Conservation (phyloP, 192 early-diverging fungal species). For the Podila verticillata region DNA sequence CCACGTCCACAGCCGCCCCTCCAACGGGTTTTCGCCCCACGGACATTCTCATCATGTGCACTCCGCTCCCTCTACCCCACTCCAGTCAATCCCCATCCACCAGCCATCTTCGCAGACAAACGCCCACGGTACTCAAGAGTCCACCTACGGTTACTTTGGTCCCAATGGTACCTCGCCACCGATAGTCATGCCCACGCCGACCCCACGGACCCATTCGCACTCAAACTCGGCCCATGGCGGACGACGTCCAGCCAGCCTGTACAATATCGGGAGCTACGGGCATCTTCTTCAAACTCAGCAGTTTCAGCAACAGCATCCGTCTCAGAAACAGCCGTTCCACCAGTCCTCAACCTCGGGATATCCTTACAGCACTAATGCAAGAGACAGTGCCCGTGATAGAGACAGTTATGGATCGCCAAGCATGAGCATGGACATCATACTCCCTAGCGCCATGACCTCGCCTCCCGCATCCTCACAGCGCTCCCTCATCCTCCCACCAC, state of each 20-base stretch:
- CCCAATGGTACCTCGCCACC: slow-evolving; percentile 39
- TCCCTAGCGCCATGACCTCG: not conserved
- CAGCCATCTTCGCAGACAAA: slow-evolving; percentile 1
- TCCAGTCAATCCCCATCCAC: slow-evolving; percentile 17
- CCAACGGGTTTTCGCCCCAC: not conserved
- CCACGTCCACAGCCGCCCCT: slow-evolving; percentile 3
- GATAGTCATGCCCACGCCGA: slow-evolving; percentile 36
- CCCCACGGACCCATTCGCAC: slow-evolving; percentile 22
- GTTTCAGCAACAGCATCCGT: slow-evolving; percentile 30
- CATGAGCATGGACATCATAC: slow-evolving; percentile 4
- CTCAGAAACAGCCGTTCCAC: slow-evolving; percentile 6
- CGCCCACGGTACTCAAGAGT: not conserved
- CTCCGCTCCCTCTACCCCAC: slow-evolving; percentile 41
- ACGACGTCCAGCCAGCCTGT: slow-evolving; percentile 35
- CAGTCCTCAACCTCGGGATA: not conserved
- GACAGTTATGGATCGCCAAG: not conserved
- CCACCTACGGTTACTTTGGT: slow-evolving; percentile 29
- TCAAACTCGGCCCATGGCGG: slow-evolving; percentile 9
- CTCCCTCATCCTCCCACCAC: slow-evolving; percentile 30
- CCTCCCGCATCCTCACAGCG: not conserved
- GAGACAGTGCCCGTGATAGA: not conserved
- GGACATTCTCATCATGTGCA: slow-evolving; percentile 26
- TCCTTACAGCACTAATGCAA: not conserved
- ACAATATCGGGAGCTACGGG: slow-evolving; percentile 35
- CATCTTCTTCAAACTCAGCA: slow-evolving; percentile 33